These are phyloP conservation scores for Pisolithus marmoratus DNA, from an alignment of 768 basidiomycete species.

Conservation along the genomic window DNA sequence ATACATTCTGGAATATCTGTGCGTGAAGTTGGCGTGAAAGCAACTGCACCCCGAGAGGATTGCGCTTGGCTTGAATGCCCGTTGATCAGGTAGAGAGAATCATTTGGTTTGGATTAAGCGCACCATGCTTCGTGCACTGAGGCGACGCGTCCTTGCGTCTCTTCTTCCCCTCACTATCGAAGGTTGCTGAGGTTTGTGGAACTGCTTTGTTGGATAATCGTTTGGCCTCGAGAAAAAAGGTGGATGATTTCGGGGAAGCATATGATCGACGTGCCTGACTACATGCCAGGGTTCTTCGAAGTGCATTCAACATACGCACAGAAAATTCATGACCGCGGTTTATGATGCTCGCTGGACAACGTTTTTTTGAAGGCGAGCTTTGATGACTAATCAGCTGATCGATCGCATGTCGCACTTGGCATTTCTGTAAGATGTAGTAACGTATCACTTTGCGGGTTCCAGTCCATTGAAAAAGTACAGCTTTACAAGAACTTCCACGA, in stretches of 20 bases:
- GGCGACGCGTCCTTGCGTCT: not conserved
- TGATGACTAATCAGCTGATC: too few relatives aligned
- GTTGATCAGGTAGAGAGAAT: not conserved
- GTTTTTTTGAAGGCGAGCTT: too few relatives aligned
- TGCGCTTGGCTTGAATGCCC: slow-evolving; percentile 48
- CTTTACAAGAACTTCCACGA: too few relatives aligned
- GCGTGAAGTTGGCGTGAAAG: slow-evolving; percentile 74
- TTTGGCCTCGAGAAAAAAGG: not conserved
- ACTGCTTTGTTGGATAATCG: not conserved
- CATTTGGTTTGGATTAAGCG: not conserved
- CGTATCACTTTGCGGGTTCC: too few relatives aligned
- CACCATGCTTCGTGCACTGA: slow-evolving; percentile 6
- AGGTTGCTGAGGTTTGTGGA: not conserved
- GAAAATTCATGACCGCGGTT: not conserved
- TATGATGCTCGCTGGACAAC: too few relatives aligned
- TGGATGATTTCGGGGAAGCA: slow-evolving; percentile 2
- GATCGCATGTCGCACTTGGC: too few relatives aligned
- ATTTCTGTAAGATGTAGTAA: too few relatives aligned
- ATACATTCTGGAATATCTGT: slow-evolving; percentile 73
- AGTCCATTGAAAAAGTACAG: too few relatives aligned
- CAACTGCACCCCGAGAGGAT: slow-evolving; percentile 90
- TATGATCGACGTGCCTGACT: slow-evolving; percentile 4
- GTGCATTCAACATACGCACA: slow-evolving; percentile 8
- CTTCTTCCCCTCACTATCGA: not conserved
- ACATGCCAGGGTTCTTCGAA: slow-evolving; percentile 1